Evolutionary conservation across 805 yeast species (phyloP).

Genomic region (Candida parachauliodes): DNA sequence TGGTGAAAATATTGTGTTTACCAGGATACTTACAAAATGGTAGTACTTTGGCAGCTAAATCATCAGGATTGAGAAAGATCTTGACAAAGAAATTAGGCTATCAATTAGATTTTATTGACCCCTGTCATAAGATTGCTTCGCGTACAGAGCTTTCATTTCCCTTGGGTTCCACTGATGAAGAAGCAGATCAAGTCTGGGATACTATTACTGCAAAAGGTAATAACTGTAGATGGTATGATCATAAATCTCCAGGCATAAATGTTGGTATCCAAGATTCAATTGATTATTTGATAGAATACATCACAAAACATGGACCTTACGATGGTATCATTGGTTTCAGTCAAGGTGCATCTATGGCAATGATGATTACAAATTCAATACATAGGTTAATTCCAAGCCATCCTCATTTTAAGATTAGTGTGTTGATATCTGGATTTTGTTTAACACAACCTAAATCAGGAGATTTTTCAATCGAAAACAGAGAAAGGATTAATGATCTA

Average conservation of each 20-base stretch:
- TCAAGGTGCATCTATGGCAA: conserved; percentile 41
- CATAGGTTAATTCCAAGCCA: conserved; percentile 19
- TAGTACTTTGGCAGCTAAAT: conserved; percentile 27
- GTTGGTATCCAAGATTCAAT: conserved; percentile 28
- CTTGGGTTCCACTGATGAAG: conserved; percentile 22
- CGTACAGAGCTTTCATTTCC: conserved; percentile 28
- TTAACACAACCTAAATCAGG: conserved; percentile 24
- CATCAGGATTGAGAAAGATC: conserved; percentile 27
- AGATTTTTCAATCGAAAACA: conserved; percentile 11
- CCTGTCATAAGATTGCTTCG: conserved; percentile 22
- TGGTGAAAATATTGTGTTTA: conserved; percentile 15
- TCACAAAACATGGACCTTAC: conserved; percentile 36
- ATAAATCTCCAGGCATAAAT: conserved; percentile 16
- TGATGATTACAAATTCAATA: conserved; percentile 24
- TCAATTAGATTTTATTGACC: conserved; percentile 33
- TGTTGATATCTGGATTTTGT: conserved; percentile 34
- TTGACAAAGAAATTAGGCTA: conserved; percentile 23
- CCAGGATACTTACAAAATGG: conserved; percentile 41
- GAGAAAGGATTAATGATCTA: conserved; percentile 16
- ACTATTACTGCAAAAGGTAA: conserved; percentile 21
- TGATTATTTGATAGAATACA: conserved; percentile 22
- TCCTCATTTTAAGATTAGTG: conserved; percentile 24
- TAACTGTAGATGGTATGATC: conserved; percentile 40
- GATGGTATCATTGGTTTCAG: conserved; percentile 41
- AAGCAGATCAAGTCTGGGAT: conserved; percentile 28